Evolutionary conservation across 2,329 filamentous ascomycete genomes (phyloP).

Genomic region (Ascomycota sp.): DNA sequence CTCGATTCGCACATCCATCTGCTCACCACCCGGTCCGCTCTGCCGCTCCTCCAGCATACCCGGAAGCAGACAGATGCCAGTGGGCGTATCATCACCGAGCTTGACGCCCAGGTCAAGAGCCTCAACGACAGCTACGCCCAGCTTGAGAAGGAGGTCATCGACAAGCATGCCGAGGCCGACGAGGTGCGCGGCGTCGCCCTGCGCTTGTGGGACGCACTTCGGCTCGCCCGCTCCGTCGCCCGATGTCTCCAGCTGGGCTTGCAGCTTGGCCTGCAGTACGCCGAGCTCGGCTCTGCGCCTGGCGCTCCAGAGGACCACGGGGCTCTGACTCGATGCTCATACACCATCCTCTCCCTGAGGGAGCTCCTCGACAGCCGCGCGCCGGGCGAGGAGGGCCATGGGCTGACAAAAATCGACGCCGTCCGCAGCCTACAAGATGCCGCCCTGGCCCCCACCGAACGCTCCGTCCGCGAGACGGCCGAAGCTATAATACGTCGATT

Average conservation of each 20-base stretch:
- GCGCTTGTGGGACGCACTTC: slow-evolving; percentile 58
- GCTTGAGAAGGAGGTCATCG: slow-evolving; percentile 65
- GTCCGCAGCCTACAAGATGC: slow-evolving; percentile 48
- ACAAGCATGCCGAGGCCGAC: slow-evolving; percentile 68
- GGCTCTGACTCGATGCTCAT: slow-evolving; percentile 59
- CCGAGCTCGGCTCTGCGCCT: slow-evolving; percentile 26
- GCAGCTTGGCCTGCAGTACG: slow-evolving; percentile 69
- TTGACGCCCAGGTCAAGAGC: slow-evolving; percentile 58
- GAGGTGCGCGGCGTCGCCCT: slow-evolving; percentile 58
- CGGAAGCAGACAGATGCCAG: slow-evolving; percentile 51
- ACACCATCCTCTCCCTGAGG: slow-evolving; percentile 54
- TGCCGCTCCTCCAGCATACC: slow-evolving; percentile 62
- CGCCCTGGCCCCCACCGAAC: slow-evolving; percentile 49
- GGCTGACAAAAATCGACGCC: slow-evolving; percentile 50
- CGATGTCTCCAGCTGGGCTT: slow-evolving; percentile 62
- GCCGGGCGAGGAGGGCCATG: slow-evolving; percentile 51
- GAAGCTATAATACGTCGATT: slow-evolving; percentile 71
- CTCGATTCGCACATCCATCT: slow-evolving; percentile 88
- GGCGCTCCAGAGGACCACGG: slow-evolving; percentile 46
- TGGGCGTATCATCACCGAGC: slow-evolving; percentile 45
- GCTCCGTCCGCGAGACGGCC: slow-evolving; percentile 46
- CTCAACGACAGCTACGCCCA: slow-evolving; percentile 70
- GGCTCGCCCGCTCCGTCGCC: slow-evolving; percentile 52
- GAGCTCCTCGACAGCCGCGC: slow-evolving; percentile 47
- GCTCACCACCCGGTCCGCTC: slow-evolving; percentile 62